Conservation (phyloP, 2,329 filamentous ascomycete genomes). For the Dactylellina drechsleri region DNA sequence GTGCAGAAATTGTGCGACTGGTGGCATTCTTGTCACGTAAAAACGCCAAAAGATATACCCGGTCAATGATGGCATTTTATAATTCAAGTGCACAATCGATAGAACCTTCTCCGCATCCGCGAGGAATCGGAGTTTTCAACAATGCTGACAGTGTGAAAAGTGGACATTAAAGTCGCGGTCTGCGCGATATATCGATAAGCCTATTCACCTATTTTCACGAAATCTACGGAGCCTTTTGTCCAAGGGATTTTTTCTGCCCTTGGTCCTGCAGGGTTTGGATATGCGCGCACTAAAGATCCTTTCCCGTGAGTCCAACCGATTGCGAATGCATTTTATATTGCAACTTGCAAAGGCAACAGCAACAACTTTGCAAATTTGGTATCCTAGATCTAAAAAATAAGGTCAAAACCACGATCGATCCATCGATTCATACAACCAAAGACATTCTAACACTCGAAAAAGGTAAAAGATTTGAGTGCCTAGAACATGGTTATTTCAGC, state of each 20-base stretch:
- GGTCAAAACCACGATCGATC: too few species aligned
- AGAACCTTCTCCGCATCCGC: conserved; percentile 4
- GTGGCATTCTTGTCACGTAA: conserved; percentile 6
- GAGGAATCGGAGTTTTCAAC: not conserved
- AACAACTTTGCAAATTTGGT: too few species aligned
- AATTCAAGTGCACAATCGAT: conserved; percentile 7
- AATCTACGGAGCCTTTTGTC: conserved; percentile 11
- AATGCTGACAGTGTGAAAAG: too few species aligned
- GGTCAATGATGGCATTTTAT: conserved; percentile 2
- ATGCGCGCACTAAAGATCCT: not conserved
- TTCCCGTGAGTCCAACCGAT: not conserved
- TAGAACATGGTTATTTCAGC: conserved; percentile 6
- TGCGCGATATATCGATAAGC: conserved; percentile 10
- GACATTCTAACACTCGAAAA: not conserved
- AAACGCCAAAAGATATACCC: not conserved
- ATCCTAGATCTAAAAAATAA: too few species aligned
- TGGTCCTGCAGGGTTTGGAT: conserved; percentile 3
- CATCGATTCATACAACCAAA: not conserved
- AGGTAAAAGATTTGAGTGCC: not conserved
- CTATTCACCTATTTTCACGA: conserved; percentile 7
- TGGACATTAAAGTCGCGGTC: too few species aligned
- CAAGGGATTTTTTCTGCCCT: not conserved
- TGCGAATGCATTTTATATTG: too few species aligned
- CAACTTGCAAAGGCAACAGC: too few species aligned
- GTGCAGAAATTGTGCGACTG: conserved; percentile 3